These are phyloP conservation scores for Trichoderma endophyticum DNA, from an alignment of 2,329 filamentous ascomycete genomes.

Conservation along the genomic window DNA sequence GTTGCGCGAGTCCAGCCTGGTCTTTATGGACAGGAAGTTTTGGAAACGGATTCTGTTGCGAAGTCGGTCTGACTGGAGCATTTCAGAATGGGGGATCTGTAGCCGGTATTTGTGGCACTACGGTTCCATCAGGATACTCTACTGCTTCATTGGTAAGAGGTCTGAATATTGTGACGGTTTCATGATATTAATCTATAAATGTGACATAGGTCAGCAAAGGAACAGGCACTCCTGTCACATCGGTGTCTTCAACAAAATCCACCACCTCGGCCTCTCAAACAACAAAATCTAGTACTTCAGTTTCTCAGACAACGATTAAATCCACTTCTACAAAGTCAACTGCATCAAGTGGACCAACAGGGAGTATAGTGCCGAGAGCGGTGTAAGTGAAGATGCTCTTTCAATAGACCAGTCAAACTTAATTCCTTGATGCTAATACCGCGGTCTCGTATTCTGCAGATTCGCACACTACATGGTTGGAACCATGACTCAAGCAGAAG, in stretches of 20 bases:
- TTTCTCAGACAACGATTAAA: not conserved
- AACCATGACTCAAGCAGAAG: not conserved
- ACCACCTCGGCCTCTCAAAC: not conserved
- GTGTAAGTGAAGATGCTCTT: not conserved
- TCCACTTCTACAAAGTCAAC: conserved; percentile 7
- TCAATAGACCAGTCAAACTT: not conserved
- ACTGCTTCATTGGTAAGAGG: conserved; percentile 1
- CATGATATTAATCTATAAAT: not conserved
- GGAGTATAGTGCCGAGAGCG: not conserved
- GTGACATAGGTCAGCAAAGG: not conserved
- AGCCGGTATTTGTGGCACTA: not conserved
- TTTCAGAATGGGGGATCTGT: not conserved
- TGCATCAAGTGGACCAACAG: not conserved
- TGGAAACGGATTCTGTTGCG: conserved; percentile 6
- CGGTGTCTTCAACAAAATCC: not conserved
- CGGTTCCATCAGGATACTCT: conserved; percentile 1
- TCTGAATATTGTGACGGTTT: not conserved
- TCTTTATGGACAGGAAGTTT: conserved; percentile 10
- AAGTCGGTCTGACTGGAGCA: conserved; percentile 7
- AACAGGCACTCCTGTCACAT: not conserved
- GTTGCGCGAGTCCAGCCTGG: conserved; percentile 2
- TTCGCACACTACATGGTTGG: conserved; percentile 16
- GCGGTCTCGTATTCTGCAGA: not conserved
- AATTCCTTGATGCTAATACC: not conserved
- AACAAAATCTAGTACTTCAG: not conserved